Evolutionary conservation across 1,284 basidiomycete species (phyloP).

Genomic region (Salmacisia buchloeana): DNA sequence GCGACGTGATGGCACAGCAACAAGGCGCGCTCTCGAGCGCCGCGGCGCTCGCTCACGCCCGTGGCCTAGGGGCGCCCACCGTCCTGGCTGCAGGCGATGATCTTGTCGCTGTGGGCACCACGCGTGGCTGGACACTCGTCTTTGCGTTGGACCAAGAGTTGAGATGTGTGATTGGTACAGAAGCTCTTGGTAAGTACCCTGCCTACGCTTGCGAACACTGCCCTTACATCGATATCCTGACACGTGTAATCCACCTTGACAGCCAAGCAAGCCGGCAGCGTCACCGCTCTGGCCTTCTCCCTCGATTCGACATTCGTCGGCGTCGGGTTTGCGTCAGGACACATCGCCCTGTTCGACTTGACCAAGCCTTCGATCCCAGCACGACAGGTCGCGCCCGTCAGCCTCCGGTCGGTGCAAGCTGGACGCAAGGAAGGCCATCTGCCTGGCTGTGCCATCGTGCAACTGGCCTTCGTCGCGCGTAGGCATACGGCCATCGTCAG

Average conservation of each 20-base stretch:
- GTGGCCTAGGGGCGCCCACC: slow-evolving; percentile 58
- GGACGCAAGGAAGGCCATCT: slow-evolving; percentile 92
- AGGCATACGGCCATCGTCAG: slow-evolving; percentile 89
- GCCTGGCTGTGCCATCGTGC: slow-evolving; percentile 73
- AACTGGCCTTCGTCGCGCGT: slow-evolving; percentile 82
- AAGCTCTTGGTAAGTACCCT: slow-evolving; percentile 63
- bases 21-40: neutral
- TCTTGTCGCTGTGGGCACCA: slow-evolving; percentile 81
- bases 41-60: neutral
- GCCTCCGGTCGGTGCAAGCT: slow-evolving; percentile 63
- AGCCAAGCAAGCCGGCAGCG: slow-evolving; percentile 67
- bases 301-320: slow-evolving; percentile 90
- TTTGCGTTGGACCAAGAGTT: slow-evolving; percentile 82
- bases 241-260: slow-evolving; percentile 13
- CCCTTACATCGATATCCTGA: neutral
- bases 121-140: slow-evolving; percentile 69
- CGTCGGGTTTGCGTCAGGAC: slow-evolving; percentile 77
- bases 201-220: no score
- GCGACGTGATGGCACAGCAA: slow-evolving; percentile 56
- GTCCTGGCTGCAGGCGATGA: slow-evolving; percentile 74
- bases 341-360: slow-evolving; percentile 81
- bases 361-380: slow-evolving; percentile 59
- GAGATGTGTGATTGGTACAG: slow-evolving; percentile 69
- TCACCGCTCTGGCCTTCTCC: slow-evolving; percentile 83
- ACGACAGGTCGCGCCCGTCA: slow-evolving; percentile 68